Conservation (phyloP, 176 grass and related monocot species). For the Alopecurus myosuroides region DNA sequence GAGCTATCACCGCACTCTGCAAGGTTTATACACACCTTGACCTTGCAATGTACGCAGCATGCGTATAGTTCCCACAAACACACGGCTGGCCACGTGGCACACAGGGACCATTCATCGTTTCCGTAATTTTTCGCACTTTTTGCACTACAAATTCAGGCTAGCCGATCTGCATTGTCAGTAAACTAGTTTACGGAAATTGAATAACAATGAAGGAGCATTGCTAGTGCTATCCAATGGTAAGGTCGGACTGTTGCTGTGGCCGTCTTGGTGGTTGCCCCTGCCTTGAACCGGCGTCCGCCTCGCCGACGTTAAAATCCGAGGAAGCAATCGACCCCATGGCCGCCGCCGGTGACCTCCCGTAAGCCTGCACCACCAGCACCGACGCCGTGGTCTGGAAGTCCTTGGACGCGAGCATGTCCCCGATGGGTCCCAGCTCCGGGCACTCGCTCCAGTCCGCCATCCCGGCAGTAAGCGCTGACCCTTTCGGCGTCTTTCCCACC, state of each 20-base stretch:
- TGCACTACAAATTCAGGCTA: neutral
- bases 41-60: too few species aligned
- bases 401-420: conserved; percentile 60
- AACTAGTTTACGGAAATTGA: neutral
- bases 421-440: conserved; percentile 70
- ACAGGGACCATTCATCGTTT: too few species aligned
- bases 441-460: conserved; percentile 83
- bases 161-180: neutral
- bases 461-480: conserved; percentile 41
- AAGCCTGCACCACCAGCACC: conserved; percentile 57
- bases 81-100: too few species aligned
- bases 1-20: too few species aligned
- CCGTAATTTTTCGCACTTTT: neutral
- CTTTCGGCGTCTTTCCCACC: conserved; percentile 48
- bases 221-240: neutral
- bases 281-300: neutral
- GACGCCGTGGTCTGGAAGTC: conserved; percentile 58
- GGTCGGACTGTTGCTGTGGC: neutral
- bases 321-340: neutral
- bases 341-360: neutral
- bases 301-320: neutral
- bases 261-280: conserved; percentile 11
- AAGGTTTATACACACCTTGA: too few species aligned
- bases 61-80: too few species aligned
- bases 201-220: neutral